Percentiles rank a stretch among this genome's conserved stretches.
phyloP scores from a whole-genome alignment of 2,329 filamentous ascomycete species.

The Diaporthe sp. region DNA sequence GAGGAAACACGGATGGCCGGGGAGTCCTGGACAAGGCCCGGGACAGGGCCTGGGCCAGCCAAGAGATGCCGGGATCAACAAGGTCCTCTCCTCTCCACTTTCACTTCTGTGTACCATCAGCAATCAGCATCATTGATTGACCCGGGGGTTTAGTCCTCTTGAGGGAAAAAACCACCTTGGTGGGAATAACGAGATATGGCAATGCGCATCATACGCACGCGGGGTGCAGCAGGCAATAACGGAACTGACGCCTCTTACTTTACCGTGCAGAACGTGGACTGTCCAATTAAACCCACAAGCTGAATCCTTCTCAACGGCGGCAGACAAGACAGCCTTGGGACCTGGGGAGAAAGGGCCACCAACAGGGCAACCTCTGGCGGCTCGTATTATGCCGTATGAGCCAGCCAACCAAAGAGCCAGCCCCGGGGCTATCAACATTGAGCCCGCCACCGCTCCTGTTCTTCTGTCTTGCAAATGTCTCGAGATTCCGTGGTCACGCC shows the following conservation, averaged over 20 bases:
- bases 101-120: background rate
- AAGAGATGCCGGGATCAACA: conserved; percentile 6
- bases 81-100: background rate
- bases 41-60: background rate
- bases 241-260: background rate
- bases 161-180: background rate
- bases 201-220: background rate
- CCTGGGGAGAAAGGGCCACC: background rate
- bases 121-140: conserved; percentile 1
- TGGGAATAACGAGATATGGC: background rate
- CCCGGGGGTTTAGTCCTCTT: background rate
- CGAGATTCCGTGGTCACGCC: conserved; percentile 20
- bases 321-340: background rate
- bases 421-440: background rate
- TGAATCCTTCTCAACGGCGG: background rate
- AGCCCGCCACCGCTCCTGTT: conserved; percentile 1
- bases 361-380: conserved; percentile 1
- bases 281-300: background rate
- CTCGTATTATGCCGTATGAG: conserved; percentile 6
- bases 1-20: conserved; percentile 10
- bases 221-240: background rate
- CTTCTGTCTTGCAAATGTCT: conserved; percentile 21
- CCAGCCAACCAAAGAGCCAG: background rate
- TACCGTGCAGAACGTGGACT: background rate
- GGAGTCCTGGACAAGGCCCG: background rate